Percentiles rank a stretch among this genome's conserved stretches.
phyloP scores from a whole-genome alignment of 108 stramenopile species.

The Conticribra weissflogii region DNA sequence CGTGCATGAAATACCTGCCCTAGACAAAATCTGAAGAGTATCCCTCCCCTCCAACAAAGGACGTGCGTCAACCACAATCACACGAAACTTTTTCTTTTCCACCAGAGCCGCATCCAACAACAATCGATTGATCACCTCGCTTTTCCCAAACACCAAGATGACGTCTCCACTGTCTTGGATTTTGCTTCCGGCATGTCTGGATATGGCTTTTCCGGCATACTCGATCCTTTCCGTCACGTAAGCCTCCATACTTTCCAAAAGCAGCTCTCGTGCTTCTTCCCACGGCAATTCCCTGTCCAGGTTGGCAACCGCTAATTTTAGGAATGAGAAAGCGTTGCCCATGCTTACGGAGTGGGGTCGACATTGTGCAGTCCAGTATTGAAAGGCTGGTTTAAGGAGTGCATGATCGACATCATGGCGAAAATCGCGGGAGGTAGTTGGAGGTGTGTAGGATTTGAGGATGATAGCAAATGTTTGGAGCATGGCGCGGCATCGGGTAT shows the following conservation, averaged over 20 bases:
- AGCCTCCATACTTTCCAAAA: constrained; percentile 84
- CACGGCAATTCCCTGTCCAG: constrained; percentile 85
- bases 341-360: constrained; percentile 95
- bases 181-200: constrained; percentile 74
- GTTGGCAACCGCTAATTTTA: constrained; percentile 83
- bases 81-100: constrained; percentile 66
- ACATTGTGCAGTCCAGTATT: constrained; percentile 87
- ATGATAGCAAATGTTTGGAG: constrained; percentile 77
- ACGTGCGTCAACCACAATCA: constrained; percentile 95
- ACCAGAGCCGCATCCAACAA: constrained; percentile 51
- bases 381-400: constrained; percentile 89
- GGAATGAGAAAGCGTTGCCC: constrained; percentile 96
- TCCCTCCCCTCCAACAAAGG: constrained; percentile 85
- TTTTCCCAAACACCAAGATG: constrained; percentile 90
- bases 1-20: constrained; percentile 81
- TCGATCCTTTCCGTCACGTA: constrained; percentile 91
- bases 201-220: constrained; percentile 90
- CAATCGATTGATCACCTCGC: constrained; percentile 70
- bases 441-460: constrained; percentile 68
- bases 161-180: constrained; percentile 91
- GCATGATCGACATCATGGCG: constrained; percentile 82
- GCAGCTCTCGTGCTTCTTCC: constrained; percentile 71
- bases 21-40: constrained; percentile 64
- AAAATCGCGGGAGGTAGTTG: constrained; percentile 55
- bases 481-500: constrained; percentile 92